Conservation (phyloP, 116 monocot genomes). For the Papilionanthe hybrid region DNA sequence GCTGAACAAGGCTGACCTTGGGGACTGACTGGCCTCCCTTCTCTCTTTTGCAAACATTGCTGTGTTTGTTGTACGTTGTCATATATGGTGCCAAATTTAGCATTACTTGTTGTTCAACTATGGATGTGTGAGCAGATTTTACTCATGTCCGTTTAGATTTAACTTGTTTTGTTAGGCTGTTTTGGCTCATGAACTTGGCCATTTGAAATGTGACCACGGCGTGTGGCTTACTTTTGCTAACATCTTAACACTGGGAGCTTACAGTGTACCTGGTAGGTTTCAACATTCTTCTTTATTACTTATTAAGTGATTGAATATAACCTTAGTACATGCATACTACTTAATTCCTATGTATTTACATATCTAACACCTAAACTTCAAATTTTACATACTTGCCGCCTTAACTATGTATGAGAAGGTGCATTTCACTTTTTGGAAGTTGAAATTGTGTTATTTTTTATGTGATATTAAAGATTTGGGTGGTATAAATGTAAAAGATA, state of each 20-base stretch:
- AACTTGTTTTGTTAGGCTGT: conserved; percentile 59
- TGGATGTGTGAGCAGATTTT: neutral
- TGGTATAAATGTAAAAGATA: no score
- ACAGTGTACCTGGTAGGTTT: conserved; percentile 68
- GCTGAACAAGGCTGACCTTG: no score
- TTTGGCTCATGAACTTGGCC: conserved; percentile 93
- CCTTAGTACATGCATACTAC: no score
- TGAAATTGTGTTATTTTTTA: no score
- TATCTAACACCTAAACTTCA: no score
- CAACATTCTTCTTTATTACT: neutral
- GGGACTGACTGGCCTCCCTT: no score
- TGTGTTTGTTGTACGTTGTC: neutral
- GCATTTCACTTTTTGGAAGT: no score
- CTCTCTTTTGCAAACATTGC: no score
- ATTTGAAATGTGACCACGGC: conserved; percentile 96
- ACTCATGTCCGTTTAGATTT: conserved; percentile 12
- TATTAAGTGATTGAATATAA: neutral
- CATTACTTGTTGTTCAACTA: neutral
- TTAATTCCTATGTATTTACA: no score
- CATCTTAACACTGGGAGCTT: conserved; percentile 80
- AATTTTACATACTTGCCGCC: no score
- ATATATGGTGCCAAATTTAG: neutral
- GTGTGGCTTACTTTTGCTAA: conserved; percentile 97
- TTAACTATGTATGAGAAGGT: no score
- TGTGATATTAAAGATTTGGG: no score